phyloP scores from a whole-genome alignment of 441 rosid genomes.

The Metrosideros polymorpha region DNA sequence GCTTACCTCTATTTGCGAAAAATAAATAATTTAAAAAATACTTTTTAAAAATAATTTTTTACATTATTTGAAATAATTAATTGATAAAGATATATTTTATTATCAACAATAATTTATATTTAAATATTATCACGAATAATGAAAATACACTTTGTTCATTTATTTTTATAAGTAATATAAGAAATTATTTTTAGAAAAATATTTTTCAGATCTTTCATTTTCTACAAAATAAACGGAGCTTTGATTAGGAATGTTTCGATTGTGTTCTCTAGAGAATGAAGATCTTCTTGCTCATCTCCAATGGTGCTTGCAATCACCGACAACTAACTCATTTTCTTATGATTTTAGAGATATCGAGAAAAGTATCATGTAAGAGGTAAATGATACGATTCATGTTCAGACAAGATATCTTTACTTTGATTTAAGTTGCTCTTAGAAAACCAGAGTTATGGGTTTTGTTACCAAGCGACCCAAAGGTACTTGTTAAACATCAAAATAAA shows the following conservation, averaged over 20 bases:
- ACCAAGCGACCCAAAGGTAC: not conserved
- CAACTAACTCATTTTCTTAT: not conserved
- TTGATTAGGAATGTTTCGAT: not conserved
- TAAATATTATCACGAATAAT: fast-evolving
- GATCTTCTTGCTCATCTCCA: not conserved
- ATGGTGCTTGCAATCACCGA: fast-evolving
- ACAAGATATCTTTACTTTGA: too few relatives aligned
- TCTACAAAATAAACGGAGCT: fast-evolving
- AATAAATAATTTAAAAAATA: too few relatives aligned
- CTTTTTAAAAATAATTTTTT: too few relatives aligned
- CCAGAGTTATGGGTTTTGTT: not conserved
- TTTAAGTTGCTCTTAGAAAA: not conserved
- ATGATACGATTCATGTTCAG: not conserved
- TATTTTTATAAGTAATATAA: fast-evolving
- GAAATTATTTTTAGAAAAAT: fast-evolving
- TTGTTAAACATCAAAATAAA: not conserved
- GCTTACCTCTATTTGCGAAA: too few relatives aligned
- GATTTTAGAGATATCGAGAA: not conserved
- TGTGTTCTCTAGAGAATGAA: not conserved
- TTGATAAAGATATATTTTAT: not conserved
- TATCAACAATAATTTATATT: fast-evolving
- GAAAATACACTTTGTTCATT: not conserved
- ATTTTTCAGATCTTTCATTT: fast-evolving
- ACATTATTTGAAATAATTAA: not conserved
- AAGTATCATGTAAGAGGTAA: not conserved